Percentiles rank a stretch among this genome's conserved stretches.
phyloP scores from a whole-genome alignment of 805 yeast species.

The Sugiyamaella boreocaroliniensis region DNA sequence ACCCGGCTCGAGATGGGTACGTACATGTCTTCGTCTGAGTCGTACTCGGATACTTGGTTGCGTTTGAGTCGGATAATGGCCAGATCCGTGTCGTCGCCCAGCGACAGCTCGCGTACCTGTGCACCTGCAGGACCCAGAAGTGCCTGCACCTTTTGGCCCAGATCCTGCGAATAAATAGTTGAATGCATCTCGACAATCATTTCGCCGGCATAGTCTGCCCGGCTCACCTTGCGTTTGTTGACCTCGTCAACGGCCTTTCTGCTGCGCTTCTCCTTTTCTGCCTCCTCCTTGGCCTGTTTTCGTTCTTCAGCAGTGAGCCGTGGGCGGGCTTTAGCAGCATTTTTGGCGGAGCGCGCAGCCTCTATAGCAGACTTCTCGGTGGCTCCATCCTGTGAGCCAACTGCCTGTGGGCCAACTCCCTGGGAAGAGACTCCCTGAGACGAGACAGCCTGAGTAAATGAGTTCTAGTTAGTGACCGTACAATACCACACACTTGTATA shows the following conservation, averaged over 20 bases:
- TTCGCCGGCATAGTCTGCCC: conserved; percentile 7
- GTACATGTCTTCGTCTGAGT: conserved; percentile 16
- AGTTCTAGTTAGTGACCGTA: too few relatives aligned
- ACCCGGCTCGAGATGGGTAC: conserved; percentile 12
- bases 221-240: background rate
- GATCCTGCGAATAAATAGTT: background rate
- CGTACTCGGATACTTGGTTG: conserved; percentile 13
- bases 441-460: too few relatives aligned
- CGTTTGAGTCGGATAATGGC: conserved; percentile 10
- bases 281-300: background rate
- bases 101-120: background rate
- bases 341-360: background rate
- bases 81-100: background rate
- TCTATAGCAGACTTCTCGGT: too few relatives aligned
- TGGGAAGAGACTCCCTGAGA: too few relatives aligned
- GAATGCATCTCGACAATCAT: conserved; percentile 8
- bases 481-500: background rate
- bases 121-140: background rate
- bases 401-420: too few relatives aligned
- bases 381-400: too few relatives aligned
- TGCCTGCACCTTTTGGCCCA: background rate
- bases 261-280: background rate
- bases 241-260: conserved; percentile 3
- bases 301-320: background rate
- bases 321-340: background rate